Percentiles rank a stretch among this genome's conserved stretches.
phyloP scores from a whole-genome alignment of 2,329 filamentous ascomycete genomes.

The Beauveria rudraprayagi region DNA sequence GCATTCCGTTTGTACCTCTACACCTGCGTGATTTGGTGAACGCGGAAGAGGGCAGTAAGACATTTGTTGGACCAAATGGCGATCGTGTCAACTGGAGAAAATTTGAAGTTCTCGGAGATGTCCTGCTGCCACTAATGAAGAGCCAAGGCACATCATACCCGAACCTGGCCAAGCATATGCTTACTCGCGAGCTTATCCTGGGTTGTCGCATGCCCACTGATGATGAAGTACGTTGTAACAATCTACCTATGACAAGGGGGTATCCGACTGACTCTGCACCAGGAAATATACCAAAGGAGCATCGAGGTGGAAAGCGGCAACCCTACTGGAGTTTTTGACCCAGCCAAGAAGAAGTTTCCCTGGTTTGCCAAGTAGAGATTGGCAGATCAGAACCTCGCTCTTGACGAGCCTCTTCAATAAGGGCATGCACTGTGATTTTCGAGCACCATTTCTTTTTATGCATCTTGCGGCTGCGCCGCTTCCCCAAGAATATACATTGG shows the following conservation, averaged over 20 bases:
- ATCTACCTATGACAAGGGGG: too few relatives aligned
- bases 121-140: constrained; percentile 81
- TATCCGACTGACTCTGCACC: background rate
- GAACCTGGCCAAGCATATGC: constrained; percentile 60
- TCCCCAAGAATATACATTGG: background rate
- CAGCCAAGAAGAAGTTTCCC: constrained; percentile 56
- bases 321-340: constrained; percentile 34
- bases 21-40: constrained; percentile 84
- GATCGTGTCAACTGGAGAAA: constrained; percentile 95
- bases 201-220: constrained; percentile 76
- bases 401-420: background rate
- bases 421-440: background rate
- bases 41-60: constrained; percentile 86
- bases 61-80: constrained; percentile 66
- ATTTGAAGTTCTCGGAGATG: constrained; percentile 91
- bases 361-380: constrained; percentile 49
- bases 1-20: constrained; percentile 89
- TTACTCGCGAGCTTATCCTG: constrained; percentile 65
- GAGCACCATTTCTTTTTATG: background rate
- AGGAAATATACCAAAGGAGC: constrained; percentile 60
- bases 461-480: constrained; percentile 3
- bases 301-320: constrained; percentile 47
- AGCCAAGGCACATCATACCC: constrained; percentile 81
- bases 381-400: background rate
- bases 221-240: constrained; percentile 63